Percentiles rank a stretch among this genome's conserved stretches.
These are phyloP conservation scores for Anthracocystis walkeri DNA, from an alignment of 1,284 basidiomycete genomes.

Conservation along the genomic window DNA sequence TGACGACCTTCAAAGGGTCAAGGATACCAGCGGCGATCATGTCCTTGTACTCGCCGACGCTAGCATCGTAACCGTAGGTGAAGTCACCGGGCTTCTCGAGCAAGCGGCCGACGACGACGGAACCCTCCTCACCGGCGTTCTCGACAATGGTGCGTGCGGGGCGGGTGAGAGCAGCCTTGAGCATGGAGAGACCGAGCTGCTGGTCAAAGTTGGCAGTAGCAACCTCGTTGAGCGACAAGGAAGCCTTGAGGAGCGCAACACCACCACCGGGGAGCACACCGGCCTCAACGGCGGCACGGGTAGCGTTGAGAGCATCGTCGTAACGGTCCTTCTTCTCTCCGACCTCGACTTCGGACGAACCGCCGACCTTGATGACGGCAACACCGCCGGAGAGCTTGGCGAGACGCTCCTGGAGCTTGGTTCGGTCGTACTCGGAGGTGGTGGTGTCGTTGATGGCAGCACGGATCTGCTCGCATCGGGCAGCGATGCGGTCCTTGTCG, in stretches of 20 bases:
- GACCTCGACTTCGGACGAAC: constrained; percentile 92
- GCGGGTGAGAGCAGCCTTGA: constrained; percentile 85
- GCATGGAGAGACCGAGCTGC: constrained; percentile 93
- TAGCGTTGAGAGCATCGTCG: constrained; percentile 96
- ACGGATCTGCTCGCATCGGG: constrained; percentile 89
- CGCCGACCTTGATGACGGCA: constrained; percentile 97
- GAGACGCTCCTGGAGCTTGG: constrained; percentile 95
- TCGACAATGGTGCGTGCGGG: constrained; percentile 85
- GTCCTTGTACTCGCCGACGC: constrained; percentile 90
- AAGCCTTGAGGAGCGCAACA: constrained; percentile 89
- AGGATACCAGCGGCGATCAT: constrained; percentile 95
- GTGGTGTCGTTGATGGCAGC: constrained; percentile 83
- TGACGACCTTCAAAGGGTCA: constrained; percentile 71
- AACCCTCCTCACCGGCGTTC: constrained; percentile 95
- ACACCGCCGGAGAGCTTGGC: constrained; percentile 96
- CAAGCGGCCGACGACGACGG: constrained; percentile 85
- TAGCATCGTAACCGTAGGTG: constrained; percentile 84
- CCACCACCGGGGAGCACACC: constrained; percentile 93
- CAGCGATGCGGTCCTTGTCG: constrained; percentile 62
- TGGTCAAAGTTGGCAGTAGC: constrained; percentile 95
- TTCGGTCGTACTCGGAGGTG: constrained; percentile 92
- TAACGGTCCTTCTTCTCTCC: constrained; percentile 99
- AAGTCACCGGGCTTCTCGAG: constrained; percentile 68
- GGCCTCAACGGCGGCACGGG: constrained; percentile 96
- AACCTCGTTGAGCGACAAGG: constrained; percentile 82